Percentiles rank a stretch among this genome's conserved stretches.
These are phyloP conservation scores for Murraya paniculata DNA, from an alignment of 345 rosid genomes.

Conservation along the genomic window DNA sequence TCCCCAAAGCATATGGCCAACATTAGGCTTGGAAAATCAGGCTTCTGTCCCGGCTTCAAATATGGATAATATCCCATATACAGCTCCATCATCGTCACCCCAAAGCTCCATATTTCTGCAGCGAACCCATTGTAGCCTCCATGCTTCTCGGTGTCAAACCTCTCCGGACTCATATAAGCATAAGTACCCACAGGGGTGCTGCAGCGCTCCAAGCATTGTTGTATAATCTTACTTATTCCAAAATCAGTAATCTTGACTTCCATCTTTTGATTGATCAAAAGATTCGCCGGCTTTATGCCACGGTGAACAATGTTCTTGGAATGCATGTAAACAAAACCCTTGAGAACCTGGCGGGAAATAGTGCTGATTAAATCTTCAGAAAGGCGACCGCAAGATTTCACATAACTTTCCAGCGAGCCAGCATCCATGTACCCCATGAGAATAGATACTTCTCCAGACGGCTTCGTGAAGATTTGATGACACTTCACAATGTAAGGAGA, in stretches of 20 bases:
- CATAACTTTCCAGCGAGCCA: too few relatives aligned
- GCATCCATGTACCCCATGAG: too few relatives aligned
- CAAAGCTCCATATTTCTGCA: not conserved
- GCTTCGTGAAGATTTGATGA: not conserved
- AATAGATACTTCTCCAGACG: too few relatives aligned
- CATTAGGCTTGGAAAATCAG: not conserved
- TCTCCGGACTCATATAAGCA: not conserved
- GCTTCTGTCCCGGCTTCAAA: too few relatives aligned
- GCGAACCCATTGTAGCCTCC: not conserved
- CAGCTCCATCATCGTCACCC: not conserved
- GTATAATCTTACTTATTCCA: not conserved
- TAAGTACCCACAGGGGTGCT: too few relatives aligned
- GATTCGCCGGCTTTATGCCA: too few relatives aligned
- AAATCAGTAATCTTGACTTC: not conserved
- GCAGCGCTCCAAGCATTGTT: not conserved
- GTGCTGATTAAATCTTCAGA: too few relatives aligned
- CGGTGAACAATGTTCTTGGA: too few relatives aligned
- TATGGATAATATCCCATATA: not conserved
- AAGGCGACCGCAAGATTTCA: too few relatives aligned
- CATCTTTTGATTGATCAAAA: not conserved
- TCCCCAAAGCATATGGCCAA: not conserved
- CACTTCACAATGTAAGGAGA: not conserved
- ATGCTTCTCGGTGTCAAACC: not conserved
- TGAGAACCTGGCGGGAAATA: too few relatives aligned
- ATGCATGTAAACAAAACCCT: too few relatives aligned